These are phyloP conservation scores for Populus pruinosa DNA, from an alignment of 345 rosid species.

Conservation along the genomic window DNA sequence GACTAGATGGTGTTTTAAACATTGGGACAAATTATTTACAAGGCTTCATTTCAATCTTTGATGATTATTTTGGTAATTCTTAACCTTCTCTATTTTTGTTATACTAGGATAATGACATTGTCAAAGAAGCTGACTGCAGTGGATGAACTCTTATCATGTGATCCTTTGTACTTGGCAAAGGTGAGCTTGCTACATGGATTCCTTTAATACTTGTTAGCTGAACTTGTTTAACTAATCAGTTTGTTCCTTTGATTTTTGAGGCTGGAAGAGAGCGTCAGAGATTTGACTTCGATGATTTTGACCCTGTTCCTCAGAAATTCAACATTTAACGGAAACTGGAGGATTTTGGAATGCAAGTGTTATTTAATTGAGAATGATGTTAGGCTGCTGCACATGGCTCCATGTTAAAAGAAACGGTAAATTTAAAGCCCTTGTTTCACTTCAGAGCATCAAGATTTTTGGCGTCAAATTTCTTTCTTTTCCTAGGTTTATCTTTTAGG, in stretches of 20 bases:
- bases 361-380: slow-evolving; percentile 1
- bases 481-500: background rate
- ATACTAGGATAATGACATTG: slow-evolving; percentile 66
- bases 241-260: slow-evolving; percentile 28
- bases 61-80: background rate
- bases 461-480: background rate
- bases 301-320: slow-evolving; percentile 84
- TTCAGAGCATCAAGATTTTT: background rate
- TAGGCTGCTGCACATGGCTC: background rate
- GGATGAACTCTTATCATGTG: slow-evolving; percentile 78
- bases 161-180: slow-evolving; percentile 75
- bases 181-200: slow-evolving; percentile 33
- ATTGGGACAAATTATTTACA: background rate
- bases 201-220: background rate
- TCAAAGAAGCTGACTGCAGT: slow-evolving; percentile 74
- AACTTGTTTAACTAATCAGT: slow-evolving; percentile 2
- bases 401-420: slow-evolving; percentile 17
- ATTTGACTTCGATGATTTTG: slow-evolving; percentile 91
- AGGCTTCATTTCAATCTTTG: background rate
- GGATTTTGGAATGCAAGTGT: background rate
- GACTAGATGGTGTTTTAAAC: background rate
- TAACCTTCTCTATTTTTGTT: background rate
- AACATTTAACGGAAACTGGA: slow-evolving; percentile 37
- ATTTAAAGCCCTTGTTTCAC: background rate
- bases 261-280: slow-evolving; percentile 87